phyloP scores from a whole-genome alignment of 208 protist genomes.

The Leishmania turanica region DNA sequence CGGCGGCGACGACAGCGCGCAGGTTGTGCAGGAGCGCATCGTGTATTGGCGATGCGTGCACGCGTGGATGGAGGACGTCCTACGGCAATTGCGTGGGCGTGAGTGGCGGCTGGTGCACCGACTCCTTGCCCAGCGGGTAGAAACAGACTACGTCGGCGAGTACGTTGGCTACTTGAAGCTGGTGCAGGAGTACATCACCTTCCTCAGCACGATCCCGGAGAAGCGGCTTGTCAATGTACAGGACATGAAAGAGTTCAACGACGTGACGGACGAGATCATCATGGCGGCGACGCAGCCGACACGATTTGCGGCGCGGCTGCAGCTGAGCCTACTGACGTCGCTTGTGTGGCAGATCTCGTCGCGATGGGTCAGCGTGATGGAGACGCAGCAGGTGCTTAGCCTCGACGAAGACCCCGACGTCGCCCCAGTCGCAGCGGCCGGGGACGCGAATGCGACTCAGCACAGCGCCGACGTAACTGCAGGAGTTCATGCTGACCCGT shows the following conservation, averaged over 20 bases:
- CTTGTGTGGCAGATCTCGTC: conserved; percentile 49
- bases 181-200: conserved; percentile 67
- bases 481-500: conserved; percentile 3
- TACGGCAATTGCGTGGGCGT: conserved; percentile 68
- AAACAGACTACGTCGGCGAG: conserved; percentile 75
- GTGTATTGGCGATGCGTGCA: conserved; percentile 73
- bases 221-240: conserved; percentile 41
- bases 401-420: conserved; percentile 31
- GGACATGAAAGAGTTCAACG: conserved; percentile 27
- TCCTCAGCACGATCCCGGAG: conserved; percentile 67
- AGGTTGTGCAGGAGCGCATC: conserved; percentile 58
- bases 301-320: conserved; percentile 48
- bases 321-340: conserved; percentile 53
- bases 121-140: conserved; percentile 68
- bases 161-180: conserved; percentile 60
- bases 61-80: conserved; percentile 75
- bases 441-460: neutral
- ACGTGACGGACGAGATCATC: conserved; percentile 47
- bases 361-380: conserved; percentile 53
- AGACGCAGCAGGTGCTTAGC: conserved; percentile 41
- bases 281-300: conserved; percentile 41
- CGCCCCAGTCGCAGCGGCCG: neutral
- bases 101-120: conserved; percentile 85
- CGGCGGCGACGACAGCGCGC: conserved; percentile 24
- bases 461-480: neutral